These are phyloP conservation scores for Colletotrichum sp. DNA, from an alignment of 2,329 filamentous ascomycete genomes.

Conservation along the genomic window DNA sequence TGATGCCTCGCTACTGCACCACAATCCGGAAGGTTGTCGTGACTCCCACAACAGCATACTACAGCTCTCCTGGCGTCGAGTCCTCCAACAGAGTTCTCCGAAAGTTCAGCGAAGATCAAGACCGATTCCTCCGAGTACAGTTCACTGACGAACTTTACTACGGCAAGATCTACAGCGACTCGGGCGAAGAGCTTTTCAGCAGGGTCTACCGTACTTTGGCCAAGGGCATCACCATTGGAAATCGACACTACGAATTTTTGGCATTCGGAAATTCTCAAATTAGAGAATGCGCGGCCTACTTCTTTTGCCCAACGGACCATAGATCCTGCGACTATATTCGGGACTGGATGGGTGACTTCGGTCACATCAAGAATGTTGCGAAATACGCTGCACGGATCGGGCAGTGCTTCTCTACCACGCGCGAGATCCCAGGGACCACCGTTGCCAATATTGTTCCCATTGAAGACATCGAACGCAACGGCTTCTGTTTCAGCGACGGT, in stretches of 20 bases:
- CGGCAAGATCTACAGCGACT: constrained; percentile 63
- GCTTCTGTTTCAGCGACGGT: constrained; percentile 84
- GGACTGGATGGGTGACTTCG: constrained; percentile 85
- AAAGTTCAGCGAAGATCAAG: constrained; percentile 68
- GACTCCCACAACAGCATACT: constrained; percentile 84
- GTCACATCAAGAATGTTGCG: constrained; percentile 81
- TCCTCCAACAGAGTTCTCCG: constrained; percentile 88
- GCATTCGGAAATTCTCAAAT: constrained; percentile 97
- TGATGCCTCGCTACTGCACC: constrained; percentile 74
- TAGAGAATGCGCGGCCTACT: constrained; percentile 88
- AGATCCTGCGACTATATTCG: constrained; percentile 80
- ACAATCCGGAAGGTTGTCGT: constrained; percentile 78
- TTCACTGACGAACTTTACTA: constrained; percentile 81
- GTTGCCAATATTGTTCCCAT: constrained; percentile 67
- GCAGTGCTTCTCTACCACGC: constrained; percentile 94
- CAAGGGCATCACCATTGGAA: constrained; percentile 83
- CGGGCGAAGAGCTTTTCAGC: constrained; percentile 68
- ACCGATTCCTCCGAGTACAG: constrained; percentile 87
- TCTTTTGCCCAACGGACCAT: constrained; percentile 77
- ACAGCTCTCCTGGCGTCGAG: constrained; percentile 79
- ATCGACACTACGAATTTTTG: constrained; percentile 84
- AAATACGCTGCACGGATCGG: constrained; percentile 90
- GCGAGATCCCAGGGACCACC: constrained; percentile 70
- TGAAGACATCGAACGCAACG: constrained; percentile 72
- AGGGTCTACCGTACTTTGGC: constrained; percentile 74